A percentile compares a stretch with the other conserved stretches of the same genome.
Conservation (phyloP, 148 eudicot genomes). For the Heliosperma pusillum region DNA sequence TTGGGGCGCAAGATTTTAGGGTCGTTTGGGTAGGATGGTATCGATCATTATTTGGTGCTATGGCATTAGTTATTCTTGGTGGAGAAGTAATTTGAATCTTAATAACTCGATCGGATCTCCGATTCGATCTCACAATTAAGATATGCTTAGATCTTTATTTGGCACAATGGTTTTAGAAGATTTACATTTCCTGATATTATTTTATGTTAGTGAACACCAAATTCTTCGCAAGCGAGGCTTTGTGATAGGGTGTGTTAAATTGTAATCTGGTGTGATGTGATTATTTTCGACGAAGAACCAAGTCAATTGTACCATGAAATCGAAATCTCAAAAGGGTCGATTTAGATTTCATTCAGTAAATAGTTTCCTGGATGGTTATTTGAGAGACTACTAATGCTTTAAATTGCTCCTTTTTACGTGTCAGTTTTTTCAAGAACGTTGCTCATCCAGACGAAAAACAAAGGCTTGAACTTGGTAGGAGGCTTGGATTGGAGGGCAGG, state of each 20-base stretch:
- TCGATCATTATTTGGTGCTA: too few species aligned
- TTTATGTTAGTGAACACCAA: slow-evolving; percentile 1
- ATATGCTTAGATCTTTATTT: not conserved
- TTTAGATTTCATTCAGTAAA: slow-evolving; percentile 4
- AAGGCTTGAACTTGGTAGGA: slow-evolving; percentile 67
- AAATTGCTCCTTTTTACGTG: not conserved
- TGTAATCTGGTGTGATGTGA: not conserved
- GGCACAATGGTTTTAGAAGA: not conserved
- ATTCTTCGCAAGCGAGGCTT: not conserved
- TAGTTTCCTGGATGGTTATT: not conserved
- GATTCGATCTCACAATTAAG: not conserved
- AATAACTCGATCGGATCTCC: not conserved
- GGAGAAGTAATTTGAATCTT: not conserved
- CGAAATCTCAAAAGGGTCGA: slow-evolving; percentile 17
- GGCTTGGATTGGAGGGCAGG: slow-evolving; percentile 53
- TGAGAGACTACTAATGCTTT: slow-evolving; percentile 10
- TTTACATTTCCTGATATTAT: not conserved
- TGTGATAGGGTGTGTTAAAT: not conserved
- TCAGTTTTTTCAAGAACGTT: slow-evolving; percentile 61
- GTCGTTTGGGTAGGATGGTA: not conserved
- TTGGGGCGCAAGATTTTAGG: not conserved
- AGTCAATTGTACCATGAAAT: not conserved
- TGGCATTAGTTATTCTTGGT: too few species aligned
- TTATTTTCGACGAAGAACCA: not conserved
- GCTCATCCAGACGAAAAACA: slow-evolving; percentile 82